Evolutionary conservation across 1,284 basidiomycete genomes (phyloP).

Genomic region (Irpex sp.): DNA sequence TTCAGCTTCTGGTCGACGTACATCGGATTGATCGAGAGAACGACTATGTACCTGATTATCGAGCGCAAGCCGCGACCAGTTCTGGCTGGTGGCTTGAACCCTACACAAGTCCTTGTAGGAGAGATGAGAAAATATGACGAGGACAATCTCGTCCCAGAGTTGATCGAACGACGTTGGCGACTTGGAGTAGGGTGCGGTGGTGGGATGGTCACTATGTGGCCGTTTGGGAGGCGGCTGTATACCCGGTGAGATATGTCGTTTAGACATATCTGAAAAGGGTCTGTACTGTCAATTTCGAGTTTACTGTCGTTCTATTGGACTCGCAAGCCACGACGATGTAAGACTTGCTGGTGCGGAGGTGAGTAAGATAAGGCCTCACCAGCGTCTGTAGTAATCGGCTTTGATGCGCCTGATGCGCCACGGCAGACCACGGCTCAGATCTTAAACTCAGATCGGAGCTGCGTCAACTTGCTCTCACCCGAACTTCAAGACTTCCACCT

Average conservation of each 20-base stretch:
- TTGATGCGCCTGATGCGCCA: not conserved
- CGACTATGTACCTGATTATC: slow-evolving; percentile 50
- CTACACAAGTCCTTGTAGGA: slow-evolving; percentile 63
- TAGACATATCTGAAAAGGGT: slow-evolving; percentile 40
- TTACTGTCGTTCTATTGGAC: not conserved
- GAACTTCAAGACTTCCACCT: too few species aligned
- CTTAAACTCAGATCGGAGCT: not conserved
- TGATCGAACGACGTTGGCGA: slow-evolving; percentile 44
- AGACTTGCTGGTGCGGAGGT: not conserved
- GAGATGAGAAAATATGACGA: slow-evolving; percentile 70
- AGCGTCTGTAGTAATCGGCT: not conserved
- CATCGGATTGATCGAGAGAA: slow-evolving; percentile 2
- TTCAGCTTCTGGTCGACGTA: slow-evolving; percentile 17
- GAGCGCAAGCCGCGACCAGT: slow-evolving; percentile 62
- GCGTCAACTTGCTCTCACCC: too few species aligned
- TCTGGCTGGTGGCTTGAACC: slow-evolving; percentile 57
- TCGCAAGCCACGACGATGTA: not conserved
- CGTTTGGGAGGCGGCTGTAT: slow-evolving; percentile 58
- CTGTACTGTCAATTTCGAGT: too few species aligned
- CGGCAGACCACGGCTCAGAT: not conserved
- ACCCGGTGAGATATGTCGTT: slow-evolving; percentile 48
- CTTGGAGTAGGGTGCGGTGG: not conserved
- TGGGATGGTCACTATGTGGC: slow-evolving; percentile 30
- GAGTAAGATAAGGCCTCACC: too few species aligned
- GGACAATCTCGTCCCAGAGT: slow-evolving; percentile 72